Base-by-base conservation (phyloP, 2,329 filamentous ascomycete species). In the Mycogone perniciosa region DNA sequence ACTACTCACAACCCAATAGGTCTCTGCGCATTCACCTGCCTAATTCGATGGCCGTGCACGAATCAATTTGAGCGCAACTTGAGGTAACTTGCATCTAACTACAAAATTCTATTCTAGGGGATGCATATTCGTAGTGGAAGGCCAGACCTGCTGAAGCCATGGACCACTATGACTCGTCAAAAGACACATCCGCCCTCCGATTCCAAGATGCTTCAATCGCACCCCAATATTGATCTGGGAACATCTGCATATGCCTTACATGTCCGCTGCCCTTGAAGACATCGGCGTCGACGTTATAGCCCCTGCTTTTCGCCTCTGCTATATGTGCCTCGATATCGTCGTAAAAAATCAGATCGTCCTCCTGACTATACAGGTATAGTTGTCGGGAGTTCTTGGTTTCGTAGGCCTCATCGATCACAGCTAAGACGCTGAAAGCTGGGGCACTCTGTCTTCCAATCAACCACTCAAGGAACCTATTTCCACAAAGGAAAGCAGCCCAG, bases 231-330 rank as follows among this genome's bases (percentile, higher is more conserved):
- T 75, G 70, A 31, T 71, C 71, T 1, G 76, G 74, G 50, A 82
- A 74, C 62, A 73, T 66, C 13, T 76, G 69, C 68, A 85, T 76
- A 60, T 85, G 81, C 1, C 78, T 80, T 13, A 83, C 82, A 62
- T 86, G 82, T 1, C 73, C 67, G 45, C 76, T 81, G 4, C 74
- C 76, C 45, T 80, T 72, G 54, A 86, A 86, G 31, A 75, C 59
- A 51, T 79, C 76, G 20, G 71, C 66, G 1, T 71, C 67, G 2
- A 76, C 73, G 26, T 62, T 59, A 56, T 76, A 83, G 0, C 81
- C 82, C 48, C 69, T 68, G 9, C 61, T 58, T 52, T 61, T 67
- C 2, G 79, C 74, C 34, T 72, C 63, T 2, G 73, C 72, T 0
- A 73, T 76, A 57, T 84, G 76, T 10, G 67, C 67, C 56, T 81